phyloP scores from a whole-genome alignment of 2,329 filamentous ascomycete species.

The Diaporthe citri region DNA sequence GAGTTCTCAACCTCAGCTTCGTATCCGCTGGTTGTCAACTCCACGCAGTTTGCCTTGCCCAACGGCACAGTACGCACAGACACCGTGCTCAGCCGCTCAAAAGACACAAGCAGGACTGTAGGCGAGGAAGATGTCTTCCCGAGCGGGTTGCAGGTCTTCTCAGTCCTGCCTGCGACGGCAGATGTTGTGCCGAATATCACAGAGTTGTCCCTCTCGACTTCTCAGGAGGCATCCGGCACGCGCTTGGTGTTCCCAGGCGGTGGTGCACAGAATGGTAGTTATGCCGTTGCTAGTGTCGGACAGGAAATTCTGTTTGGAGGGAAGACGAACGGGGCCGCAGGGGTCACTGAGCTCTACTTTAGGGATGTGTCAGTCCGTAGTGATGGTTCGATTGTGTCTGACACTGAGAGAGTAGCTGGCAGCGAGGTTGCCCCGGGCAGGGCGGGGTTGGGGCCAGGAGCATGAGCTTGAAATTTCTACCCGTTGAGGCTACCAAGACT shows the following conservation, averaged over 20 bases:
- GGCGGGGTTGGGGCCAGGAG: constrained; percentile 1
- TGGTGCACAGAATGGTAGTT: constrained; percentile 17
- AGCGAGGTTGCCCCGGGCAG: constrained; percentile 3
- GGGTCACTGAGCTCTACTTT: background rate
- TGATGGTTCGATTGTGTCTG: constrained; percentile 20
- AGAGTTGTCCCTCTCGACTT: constrained; percentile 1
- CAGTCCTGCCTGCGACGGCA: constrained; percentile 30
- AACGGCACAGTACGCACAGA: constrained; percentile 60
- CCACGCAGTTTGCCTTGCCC: constrained; percentile 58
- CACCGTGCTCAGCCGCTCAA: constrained; percentile 56
- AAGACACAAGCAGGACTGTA: constrained; percentile 50
- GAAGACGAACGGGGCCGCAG: background rate
- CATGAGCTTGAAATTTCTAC: background rate
- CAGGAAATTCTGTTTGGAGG: background rate
- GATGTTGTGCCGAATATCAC: background rate
- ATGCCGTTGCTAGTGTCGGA: background rate
- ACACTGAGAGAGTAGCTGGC: background rate
- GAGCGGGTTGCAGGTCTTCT: constrained; percentile 70
- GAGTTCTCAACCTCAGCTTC: constrained; percentile 47
- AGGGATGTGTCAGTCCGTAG: constrained; percentile 15
- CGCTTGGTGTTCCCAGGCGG: constrained; percentile 20
- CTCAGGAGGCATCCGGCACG: background rate
- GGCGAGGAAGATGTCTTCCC: constrained; percentile 62
- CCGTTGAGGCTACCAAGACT: background rate
- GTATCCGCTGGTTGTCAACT: constrained; percentile 73